phyloP scores from a whole-genome alignment of 179 eudicot genomes.

The Drosera spatulata region DNA sequence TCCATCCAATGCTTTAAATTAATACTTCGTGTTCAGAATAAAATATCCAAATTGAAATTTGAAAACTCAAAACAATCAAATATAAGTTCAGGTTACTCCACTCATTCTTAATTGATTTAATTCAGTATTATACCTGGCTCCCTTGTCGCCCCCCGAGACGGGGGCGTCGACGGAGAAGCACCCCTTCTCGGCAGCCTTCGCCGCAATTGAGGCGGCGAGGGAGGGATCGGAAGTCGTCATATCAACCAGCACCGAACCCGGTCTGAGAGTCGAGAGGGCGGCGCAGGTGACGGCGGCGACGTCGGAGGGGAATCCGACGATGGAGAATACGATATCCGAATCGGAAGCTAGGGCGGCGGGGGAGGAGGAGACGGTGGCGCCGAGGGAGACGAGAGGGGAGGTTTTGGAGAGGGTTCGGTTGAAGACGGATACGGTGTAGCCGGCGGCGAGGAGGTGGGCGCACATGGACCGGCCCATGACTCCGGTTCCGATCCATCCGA shows the following conservation, averaged over 20 bases:
- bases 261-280: constrained; percentile 41
- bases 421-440: constrained; percentile 77
- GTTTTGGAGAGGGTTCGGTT: constrained; percentile 87
- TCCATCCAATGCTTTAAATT: too few relatives aligned
- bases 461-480: constrained; percentile 97
- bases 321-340: constrained; percentile 95
- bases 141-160: constrained; percentile 91
- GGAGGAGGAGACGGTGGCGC: constrained; percentile 55
- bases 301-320: constrained; percentile 94
- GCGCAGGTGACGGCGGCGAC: constrained; percentile 61
- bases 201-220: constrained; percentile 45
- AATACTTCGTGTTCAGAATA: too few relatives aligned
- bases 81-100: too few relatives aligned
- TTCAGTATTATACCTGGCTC: too few relatives aligned
- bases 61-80: too few relatives aligned
- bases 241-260: constrained; percentile 58
- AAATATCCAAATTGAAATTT: too few relatives aligned
- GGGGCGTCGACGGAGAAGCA: constrained; percentile 80
- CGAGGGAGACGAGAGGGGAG: constrained; percentile 39
- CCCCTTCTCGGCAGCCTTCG: constrained; percentile 25
- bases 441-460: constrained; percentile 74
- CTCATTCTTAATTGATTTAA: too few relatives aligned
- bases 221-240: constrained; percentile 96
- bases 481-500: constrained; percentile 98
- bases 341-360: constrained; percentile 55